A percentile compares a stretch with the other conserved stretches of the same genome.
Evolutionary conservation across 2,329 filamentous ascomycete species (phyloP).

Genomic region (Fusarium clavum): DNA sequence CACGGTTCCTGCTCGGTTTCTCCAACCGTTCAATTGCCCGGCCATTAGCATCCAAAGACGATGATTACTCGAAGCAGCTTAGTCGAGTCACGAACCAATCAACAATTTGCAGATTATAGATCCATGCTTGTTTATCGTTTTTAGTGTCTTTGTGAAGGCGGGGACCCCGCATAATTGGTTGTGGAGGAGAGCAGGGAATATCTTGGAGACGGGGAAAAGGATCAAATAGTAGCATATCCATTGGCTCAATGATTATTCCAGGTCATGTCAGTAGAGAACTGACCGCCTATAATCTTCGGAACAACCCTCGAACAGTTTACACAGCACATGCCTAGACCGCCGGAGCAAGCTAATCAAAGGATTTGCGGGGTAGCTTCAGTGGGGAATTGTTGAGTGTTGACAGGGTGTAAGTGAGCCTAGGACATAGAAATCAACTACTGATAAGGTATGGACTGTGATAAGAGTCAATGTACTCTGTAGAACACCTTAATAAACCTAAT

Average conservation of each 20-base stretch:
- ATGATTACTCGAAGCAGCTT: constrained; percentile 25
- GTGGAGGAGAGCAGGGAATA: constrained; percentile 8
- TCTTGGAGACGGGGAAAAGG: background rate
- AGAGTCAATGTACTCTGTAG: background rate
- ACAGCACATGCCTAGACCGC: background rate
- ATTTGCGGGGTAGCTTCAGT: constrained; percentile 36
- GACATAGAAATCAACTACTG: background rate
- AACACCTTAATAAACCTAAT: background rate
- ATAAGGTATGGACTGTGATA: background rate
- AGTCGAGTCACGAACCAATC: constrained; percentile 32
- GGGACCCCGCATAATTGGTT: constrained; percentile 35
- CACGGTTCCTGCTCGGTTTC: constrained; percentile 43
- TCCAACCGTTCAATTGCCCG: constrained; percentile 33
- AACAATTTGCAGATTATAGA: constrained; percentile 5
- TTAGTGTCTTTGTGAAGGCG: constrained; percentile 26
- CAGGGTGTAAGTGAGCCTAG: constrained; percentile 4
- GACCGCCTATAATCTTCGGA: background rate
- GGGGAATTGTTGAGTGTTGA: constrained; percentile 15
- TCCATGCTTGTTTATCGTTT: constrained; percentile 23
- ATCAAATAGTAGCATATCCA: background rate
- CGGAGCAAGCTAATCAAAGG: background rate
- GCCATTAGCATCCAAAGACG: constrained; percentile 11
- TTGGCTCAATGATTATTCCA: background rate
- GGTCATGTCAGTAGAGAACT: background rate
- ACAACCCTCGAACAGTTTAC: background rate